Conservation (phyloP, 2,329 filamentous ascomycete genomes). For the Capronia americana region DNA sequence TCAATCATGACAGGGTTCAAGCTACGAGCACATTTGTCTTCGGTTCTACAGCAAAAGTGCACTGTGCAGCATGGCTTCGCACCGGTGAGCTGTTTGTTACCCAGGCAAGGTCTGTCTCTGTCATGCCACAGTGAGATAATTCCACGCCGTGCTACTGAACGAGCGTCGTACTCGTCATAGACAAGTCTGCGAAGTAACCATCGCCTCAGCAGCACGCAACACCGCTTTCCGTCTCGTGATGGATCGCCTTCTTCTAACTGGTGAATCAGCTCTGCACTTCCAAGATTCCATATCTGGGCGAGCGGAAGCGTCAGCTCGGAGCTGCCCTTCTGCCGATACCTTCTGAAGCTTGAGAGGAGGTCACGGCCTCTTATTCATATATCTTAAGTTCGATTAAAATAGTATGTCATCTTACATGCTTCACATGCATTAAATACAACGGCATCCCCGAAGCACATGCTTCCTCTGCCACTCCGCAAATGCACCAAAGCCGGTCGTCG, state of each 20-base stretch:
- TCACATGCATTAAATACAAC: background rate
- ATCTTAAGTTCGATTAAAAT: background rate
- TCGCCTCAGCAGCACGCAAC: background rate
- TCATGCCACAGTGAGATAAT: background rate
- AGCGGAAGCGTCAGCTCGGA: background rate
- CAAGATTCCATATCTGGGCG: background rate
- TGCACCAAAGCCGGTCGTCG: background rate
- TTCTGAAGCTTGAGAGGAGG: background rate
- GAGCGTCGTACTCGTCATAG: background rate
- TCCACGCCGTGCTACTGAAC: background rate
- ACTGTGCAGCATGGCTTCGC: background rate
- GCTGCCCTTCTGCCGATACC: background rate
- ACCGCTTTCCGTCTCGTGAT: constrained; percentile 16
- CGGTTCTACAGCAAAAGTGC: background rate
- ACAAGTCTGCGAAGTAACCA: background rate
- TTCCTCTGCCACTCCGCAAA: background rate
- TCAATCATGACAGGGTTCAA: background rate
- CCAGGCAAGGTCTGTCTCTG: background rate
- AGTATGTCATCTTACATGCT: background rate
- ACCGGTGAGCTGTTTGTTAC: background rate
- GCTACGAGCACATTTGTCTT: background rate
- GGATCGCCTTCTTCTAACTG: constrained; percentile 20
- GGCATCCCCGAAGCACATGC: constrained; percentile 1
- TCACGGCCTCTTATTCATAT: background rate
- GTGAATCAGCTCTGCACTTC: constrained; percentile 7